Evolutionary conservation across 352 stramenopile species (phyloP).

Genomic region (Peronospora belbahrii): DNA sequence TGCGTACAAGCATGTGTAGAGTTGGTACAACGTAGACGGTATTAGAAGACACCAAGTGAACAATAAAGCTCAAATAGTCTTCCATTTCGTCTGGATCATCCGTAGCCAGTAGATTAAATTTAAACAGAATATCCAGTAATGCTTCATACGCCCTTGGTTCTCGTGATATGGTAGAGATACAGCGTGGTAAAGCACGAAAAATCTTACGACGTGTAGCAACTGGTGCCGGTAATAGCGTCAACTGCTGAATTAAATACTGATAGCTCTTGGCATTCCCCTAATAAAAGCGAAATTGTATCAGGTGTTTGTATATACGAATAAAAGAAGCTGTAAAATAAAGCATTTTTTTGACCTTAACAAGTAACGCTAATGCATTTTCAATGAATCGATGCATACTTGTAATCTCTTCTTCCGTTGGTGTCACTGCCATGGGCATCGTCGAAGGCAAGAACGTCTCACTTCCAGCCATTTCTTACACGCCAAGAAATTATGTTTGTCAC

Average conservation of each 20-base stretch:
- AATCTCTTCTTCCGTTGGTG: conserved; percentile 48
- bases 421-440: conserved; percentile 4
- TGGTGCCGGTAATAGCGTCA: conserved; percentile 35
- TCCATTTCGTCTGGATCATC: conserved; percentile 44
- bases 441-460: conserved; percentile 8
- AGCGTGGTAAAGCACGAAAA: conserved; percentile 60
- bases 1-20: conserved; percentile 80
- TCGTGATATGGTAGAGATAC: conserved; percentile 66
- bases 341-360: conserved; percentile 42
- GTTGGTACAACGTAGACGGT: conserved; percentile 73
- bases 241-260: conserved; percentile 62
- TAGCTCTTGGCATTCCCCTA: conserved; percentile 79
- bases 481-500: too few relatives aligned
- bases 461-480: conserved; percentile 39
- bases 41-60: conserved; percentile 78
- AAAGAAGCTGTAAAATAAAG: not conserved
- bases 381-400: conserved; percentile 74
- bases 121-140: conserved; percentile 76
- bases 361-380: conserved; percentile 73
- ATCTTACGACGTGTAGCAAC: conserved; percentile 57
- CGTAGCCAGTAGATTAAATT: conserved; percentile 56
- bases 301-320: too few relatives aligned
- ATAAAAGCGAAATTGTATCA: not conserved
- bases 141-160: conserved; percentile 61
- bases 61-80: conserved; percentile 63